phyloP scores from a whole-genome alignment of 306 rosid species.

The Dryas octopetala region DNA sequence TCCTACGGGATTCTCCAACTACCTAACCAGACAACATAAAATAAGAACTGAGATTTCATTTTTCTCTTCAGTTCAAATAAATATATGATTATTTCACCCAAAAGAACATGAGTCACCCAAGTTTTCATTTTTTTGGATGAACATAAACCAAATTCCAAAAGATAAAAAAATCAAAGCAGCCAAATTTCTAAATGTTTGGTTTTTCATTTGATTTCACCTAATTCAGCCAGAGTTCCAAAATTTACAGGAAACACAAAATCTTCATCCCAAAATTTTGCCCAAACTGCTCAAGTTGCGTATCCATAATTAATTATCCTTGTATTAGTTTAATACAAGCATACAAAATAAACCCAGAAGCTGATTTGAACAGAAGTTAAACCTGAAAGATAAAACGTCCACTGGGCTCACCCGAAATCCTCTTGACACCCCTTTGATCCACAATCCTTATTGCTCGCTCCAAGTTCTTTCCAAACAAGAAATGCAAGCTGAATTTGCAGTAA shows the following conservation, averaged over 20 bases:
- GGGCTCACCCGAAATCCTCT: conserved; percentile 63
- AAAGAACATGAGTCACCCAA: not conserved
- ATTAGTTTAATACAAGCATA: not conserved
- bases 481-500: conserved; percentile 47
- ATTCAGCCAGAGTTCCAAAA: not conserved
- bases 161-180: not conserved
- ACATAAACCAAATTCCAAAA: not conserved
- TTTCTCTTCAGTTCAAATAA: not conserved
- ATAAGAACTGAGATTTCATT: not conserved
- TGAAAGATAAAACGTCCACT: conserved; percentile 80
- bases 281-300: not conserved
- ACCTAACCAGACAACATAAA: conserved; percentile 43
- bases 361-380: conserved; percentile 36
- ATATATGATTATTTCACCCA: not conserved
- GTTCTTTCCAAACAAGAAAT: conserved; percentile 89
- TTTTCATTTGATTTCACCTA: not conserved
- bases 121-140: not conserved
- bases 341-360: conserved; percentile 8
- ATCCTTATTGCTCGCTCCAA: conserved; percentile 84
- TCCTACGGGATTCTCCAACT: conserved; percentile 74
- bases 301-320: not conserved
- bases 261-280: not conserved
- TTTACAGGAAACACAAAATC: not conserved
- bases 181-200: not conserved
- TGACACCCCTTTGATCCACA: conserved; percentile 84